Base-by-base conservation (phyloP, 1,139 yeast species). In the Geotrichum reessii region DNA sequence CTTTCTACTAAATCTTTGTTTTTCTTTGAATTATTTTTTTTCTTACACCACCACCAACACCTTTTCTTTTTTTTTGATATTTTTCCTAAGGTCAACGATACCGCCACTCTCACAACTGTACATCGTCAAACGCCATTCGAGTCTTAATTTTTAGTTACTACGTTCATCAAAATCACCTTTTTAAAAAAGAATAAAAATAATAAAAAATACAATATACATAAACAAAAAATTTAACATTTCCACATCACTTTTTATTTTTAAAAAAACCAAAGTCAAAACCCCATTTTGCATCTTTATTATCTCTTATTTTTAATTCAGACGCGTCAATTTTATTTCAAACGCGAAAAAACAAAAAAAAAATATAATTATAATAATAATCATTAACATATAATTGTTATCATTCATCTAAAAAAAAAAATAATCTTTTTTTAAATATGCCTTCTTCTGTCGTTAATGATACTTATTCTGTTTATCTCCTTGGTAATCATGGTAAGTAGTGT, bases 371-470 rank as follows among this genome's bases (percentile, higher is more conserved):
- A 17, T n/a, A 12, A 46, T 46, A 46, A 6, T 8, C 11, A 46
- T 46, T 46, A 3, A 3, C 27, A 22, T 19, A 46, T 46, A 46
- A 17, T 25, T 46, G 7, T 24, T 12, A 21, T 21, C 48, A n/a
- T 17, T 19, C 48, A 22, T 19, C 48, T 22, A 8, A 22, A 46
- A 40, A 40, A 5, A 40, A 40, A 40, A n/a, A n/a, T n/a, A 12
- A 46, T 17, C 6, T 37, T 24, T 11, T 5, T 6, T 21, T 33
- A n/a, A 48, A 37, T 24, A 60, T 60, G 62, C 62, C 62, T 21
- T 53, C 60, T 21, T 60, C 62, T 25, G 54, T 58, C 44, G 54
- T 57, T n/a, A 47, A 52, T 46, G 57, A 60, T 48, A 5, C 46
- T 22, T 48, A 56, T 11, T 47, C 52, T 47, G 59, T 60, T 8